Evolutionary conservation across 768 basidiomycete species (phyloP).

Genomic region (Phanerodontia chrysosporium): DNA sequence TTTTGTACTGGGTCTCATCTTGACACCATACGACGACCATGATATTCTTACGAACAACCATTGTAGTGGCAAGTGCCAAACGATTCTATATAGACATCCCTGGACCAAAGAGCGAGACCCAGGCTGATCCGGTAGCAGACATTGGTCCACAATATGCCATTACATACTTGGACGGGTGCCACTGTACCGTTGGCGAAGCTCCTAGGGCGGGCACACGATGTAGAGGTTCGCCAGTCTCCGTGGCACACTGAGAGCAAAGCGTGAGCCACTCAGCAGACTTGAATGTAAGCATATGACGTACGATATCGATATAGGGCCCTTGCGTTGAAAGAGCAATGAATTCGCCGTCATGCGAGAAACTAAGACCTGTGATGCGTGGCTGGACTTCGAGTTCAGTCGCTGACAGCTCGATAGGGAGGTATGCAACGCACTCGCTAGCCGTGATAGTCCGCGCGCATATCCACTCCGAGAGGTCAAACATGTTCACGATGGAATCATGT

Average conservation of each 20-base stretch:
- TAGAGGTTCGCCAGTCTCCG: constrained; percentile 68
- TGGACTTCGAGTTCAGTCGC: constrained; percentile 23
- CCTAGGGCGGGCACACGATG: constrained; percentile 74
- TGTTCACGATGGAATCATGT: constrained; percentile 76
- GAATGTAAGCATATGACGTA: constrained; percentile 34
- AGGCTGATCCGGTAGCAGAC: constrained; percentile 50
- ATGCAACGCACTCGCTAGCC: constrained; percentile 66
- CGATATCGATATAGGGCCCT: constrained; percentile 75
- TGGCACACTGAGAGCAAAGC: constrained; percentile 54
- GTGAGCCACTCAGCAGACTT: background rate
- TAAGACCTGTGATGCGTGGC: constrained; percentile 70
- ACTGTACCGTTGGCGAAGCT: constrained; percentile 69
- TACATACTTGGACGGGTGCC: constrained; percentile 82
- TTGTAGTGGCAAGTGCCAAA: too few relatives aligned
- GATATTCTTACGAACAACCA: too few relatives aligned
- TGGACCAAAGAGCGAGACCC: constrained; percentile 69
- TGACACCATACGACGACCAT: too few relatives aligned
- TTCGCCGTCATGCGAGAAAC: constrained; percentile 83
- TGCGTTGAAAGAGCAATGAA: constrained; percentile 73
- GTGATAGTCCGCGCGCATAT: constrained; percentile 74
- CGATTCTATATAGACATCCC: constrained; percentile 20
- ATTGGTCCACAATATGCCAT: constrained; percentile 71
- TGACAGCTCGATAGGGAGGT: background rate
- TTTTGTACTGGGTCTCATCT: too few relatives aligned
- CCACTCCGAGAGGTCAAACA: constrained; percentile 80